Evolutionary conservation across 2,329 filamentous ascomycete genomes (phyloP).

Genomic region (Cylindrodendrum hubeiense): DNA sequence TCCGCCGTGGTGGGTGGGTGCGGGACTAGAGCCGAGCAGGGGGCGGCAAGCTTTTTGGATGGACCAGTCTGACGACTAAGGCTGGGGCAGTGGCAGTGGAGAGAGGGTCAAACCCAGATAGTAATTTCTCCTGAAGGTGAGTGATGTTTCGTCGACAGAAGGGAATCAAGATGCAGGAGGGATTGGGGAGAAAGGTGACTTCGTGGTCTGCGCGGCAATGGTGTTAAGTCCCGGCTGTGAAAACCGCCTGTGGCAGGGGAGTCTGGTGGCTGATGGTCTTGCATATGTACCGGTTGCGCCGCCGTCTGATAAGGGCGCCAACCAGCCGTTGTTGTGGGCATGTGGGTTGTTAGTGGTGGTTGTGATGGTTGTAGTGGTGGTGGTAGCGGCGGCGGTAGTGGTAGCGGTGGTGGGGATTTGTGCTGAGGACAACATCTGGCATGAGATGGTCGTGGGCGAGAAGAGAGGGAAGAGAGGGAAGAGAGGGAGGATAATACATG

Average conservation of each 20-base stretch:
- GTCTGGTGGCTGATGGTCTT: slow-evolving; percentile 7
- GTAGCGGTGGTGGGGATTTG: background rate
- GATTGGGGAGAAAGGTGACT: background rate
- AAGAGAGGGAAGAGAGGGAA: background rate
- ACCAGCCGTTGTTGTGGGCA: slow-evolving; percentile 8
- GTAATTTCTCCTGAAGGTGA: background rate
- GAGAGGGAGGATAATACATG: background rate
- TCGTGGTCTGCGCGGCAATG: slow-evolving; percentile 1
- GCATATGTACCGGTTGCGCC: background rate
- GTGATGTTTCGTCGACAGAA: background rate
- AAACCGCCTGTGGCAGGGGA: slow-evolving; percentile 9
- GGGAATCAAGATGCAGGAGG: background rate
- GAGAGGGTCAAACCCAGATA: background rate
- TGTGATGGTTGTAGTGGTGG: background rate
- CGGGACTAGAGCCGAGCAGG: slow-evolving; percentile 11
- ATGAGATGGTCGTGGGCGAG: background rate
- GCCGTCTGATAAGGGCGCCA: slow-evolving; percentile 22
- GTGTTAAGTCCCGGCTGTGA: slow-evolving; percentile 6
- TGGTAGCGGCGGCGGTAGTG: background rate
- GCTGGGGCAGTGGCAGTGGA: background rate
- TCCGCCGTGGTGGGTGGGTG: slow-evolving; percentile 4
- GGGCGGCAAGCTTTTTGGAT: slow-evolving; percentile 13
- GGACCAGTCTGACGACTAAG: background rate
- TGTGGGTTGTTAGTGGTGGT: background rate
- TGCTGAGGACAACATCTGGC: slow-evolving; percentile 9